phyloP scores from a whole-genome alignment of 768 basidiomycete genomes.

The Tephrocybe sp. region DNA sequence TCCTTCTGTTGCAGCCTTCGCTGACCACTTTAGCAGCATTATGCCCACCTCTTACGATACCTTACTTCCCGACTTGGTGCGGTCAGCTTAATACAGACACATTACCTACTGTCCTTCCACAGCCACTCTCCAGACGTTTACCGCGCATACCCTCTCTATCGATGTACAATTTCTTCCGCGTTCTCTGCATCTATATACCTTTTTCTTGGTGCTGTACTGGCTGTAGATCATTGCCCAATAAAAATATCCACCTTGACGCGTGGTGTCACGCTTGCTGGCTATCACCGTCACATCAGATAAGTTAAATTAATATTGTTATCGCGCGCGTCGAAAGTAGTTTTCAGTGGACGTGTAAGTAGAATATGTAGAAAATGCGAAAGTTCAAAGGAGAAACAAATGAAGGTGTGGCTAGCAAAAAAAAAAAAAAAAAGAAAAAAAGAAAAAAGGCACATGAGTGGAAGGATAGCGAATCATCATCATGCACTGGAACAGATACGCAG shows the following conservation, averaged over 20 bases:
- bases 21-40: conserved; percentile 6
- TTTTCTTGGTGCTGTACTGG: too few species aligned
- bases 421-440: conserved; percentile 1
- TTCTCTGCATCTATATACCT: too few species aligned
- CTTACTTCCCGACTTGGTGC: conserved; percentile 9
- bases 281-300: too few species aligned
- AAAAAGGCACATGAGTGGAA: conserved; percentile 10
- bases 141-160: too few species aligned
- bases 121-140: too few species aligned
- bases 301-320: too few species aligned
- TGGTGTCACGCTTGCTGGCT: too few species aligned
- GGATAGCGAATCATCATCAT: conserved; percentile 9
- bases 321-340: neutral
- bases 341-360: conserved; percentile 17
- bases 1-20: neutral
- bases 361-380: neutral
- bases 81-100: conserved; percentile 12
- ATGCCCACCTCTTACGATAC: conserved; percentile 14
- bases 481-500: conserved; percentile 3
- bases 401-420: conserved; percentile 6
- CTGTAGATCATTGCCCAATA: too few species aligned
- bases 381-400: neutral
- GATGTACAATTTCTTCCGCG: too few species aligned
- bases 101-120: conserved; percentile 2
- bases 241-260: too few species aligned